phyloP scores from a whole-genome alignment of 345 rosid species.

The Syzygium aromaticum region DNA sequence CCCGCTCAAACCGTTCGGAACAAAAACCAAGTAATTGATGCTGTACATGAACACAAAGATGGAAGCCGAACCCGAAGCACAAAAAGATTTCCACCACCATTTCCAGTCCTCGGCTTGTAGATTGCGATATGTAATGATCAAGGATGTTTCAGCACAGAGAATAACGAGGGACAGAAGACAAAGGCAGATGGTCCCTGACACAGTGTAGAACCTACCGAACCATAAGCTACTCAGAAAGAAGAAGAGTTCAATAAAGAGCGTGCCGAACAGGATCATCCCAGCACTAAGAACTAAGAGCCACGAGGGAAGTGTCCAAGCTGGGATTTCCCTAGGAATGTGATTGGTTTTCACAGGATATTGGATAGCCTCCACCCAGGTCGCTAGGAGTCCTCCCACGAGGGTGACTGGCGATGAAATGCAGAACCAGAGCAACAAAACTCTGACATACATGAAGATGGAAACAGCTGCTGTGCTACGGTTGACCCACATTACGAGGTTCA shows the following conservation, averaged over 20 bases:
- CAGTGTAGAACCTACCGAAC: background rate
- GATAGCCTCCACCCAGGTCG: background rate
- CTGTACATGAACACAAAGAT: conserved; percentile 5
- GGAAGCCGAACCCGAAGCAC: background rate
- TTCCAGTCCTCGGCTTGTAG: background rate
- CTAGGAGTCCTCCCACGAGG: conserved; percentile 4
- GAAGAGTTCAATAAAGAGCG: background rate
- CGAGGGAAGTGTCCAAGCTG: background rate
- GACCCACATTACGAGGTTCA: background rate
- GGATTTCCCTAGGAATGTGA: background rate
- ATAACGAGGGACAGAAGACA: background rate
- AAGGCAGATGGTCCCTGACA: background rate
- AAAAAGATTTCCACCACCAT: conserved; percentile 16
- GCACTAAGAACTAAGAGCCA: conserved; percentile 5
- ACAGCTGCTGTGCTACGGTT: background rate
- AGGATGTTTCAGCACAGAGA: background rate
- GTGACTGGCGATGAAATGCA: background rate
- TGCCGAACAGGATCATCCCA: background rate
- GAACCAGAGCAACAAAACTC: background rate
- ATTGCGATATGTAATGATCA: background rate
- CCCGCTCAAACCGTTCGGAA: background rate
- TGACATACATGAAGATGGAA: background rate
- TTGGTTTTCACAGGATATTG: background rate
- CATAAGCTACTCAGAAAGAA: conserved; percentile 6
- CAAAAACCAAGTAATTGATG: conserved; percentile 6